Base-by-base conservation (phyloP, 495 filamentous ascomycete species). In the Neurospora discreta region DNA sequence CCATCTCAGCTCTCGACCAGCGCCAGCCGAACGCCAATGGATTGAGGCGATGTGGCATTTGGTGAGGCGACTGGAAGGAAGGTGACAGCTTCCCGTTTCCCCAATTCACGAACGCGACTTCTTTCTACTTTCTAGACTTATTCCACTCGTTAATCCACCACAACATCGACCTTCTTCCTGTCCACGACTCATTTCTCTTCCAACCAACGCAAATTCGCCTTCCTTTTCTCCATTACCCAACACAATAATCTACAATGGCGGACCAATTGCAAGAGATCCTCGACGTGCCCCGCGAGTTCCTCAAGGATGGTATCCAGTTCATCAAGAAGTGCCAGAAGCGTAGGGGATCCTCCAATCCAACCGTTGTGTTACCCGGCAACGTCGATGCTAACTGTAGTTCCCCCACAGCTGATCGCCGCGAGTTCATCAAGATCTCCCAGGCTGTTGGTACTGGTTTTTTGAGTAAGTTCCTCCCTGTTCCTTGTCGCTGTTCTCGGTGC, bases 361-460 rank as follows among this genome's bases (percentile, higher is more conserved):
- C 7, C 36, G 38, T 52, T 26, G 41, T 36, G 26, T 16, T 5
- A 41, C 58, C 26, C 42, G 18, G 39, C 26, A 65, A 33, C 26
- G 9, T 30, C 39, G 11, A 87, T 46, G 40, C 74, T 77, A 74
- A 75, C 75, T 39, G 52, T 18, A 26, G 26, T 65, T 65, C n/a
- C 68, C 41, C 1, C 70, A 38, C 72, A 82, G 80, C 93, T 77
- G 94, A 97, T 82, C 88, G 88, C 80, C 86, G 89, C 72, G 94
- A 97, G 78, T 98, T 97, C 84, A 87, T 97, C 78, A 94, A 95
- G 85, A 95, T 99, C 82, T 93, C 89, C 77, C 94, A 97, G 82
- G 95, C 95, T 73, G 95, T 99, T 73, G 95, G 95, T 75, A 90
- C 97, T 75, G 80, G 80, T 70, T 80, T 81, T 74, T 74, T 80